A percentile compares a stretch with the other conserved stretches of the same genome.
phyloP scores from a whole-genome alignment of 2,329 filamentous ascomycete genomes.

The Ambrosiella cleistominuta region DNA sequence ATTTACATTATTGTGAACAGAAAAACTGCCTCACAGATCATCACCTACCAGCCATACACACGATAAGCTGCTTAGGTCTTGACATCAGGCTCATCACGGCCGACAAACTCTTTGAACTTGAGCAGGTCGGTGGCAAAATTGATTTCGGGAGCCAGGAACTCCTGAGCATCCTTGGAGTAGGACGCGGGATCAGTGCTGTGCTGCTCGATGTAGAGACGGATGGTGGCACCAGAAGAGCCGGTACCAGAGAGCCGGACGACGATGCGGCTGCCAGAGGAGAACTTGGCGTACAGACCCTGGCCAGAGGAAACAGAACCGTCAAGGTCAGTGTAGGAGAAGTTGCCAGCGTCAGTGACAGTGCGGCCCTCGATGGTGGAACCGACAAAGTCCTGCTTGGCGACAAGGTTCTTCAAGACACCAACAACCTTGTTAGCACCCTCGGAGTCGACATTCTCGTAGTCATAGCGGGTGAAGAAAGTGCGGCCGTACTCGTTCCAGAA shows the following conservation, averaged over 20 bases:
- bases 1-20: background rate
- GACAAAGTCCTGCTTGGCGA: slow-evolving; percentile 57
- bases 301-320: slow-evolving; percentile 90
- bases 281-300: slow-evolving; percentile 88
- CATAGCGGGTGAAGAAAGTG: slow-evolving; percentile 97
- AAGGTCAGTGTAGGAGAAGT: slow-evolving; percentile 98
- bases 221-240: slow-evolving; percentile 86
- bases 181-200: slow-evolving; percentile 67
- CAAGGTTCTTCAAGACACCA: slow-evolving; percentile 59
- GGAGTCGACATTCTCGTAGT: slow-evolving; percentile 89
- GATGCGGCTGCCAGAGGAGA: slow-evolving; percentile 85
- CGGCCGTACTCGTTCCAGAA: slow-evolving; percentile 95
- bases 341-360: slow-evolving; percentile 75
- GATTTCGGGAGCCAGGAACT: slow-evolving; percentile 83
- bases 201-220: slow-evolving; percentile 93
- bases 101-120: slow-evolving; percentile 86
- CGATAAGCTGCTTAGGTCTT: slow-evolving; percentile 52
- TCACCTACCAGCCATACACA: background rate
- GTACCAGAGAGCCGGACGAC: slow-evolving; percentile 91
- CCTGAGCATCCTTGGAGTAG: slow-evolving; percentile 71
- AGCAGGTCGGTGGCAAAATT: slow-evolving; percentile 68
- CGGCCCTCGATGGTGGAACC: slow-evolving; percentile 65
- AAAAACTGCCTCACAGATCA: background rate
- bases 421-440: slow-evolving; percentile 85
- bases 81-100: slow-evolving; percentile 84